Percentiles rank a stretch among this genome's conserved stretches.
phyloP scores from a whole-genome alignment of 176 grass and related monocot genomes.

The Poa pratensis region DNA sequence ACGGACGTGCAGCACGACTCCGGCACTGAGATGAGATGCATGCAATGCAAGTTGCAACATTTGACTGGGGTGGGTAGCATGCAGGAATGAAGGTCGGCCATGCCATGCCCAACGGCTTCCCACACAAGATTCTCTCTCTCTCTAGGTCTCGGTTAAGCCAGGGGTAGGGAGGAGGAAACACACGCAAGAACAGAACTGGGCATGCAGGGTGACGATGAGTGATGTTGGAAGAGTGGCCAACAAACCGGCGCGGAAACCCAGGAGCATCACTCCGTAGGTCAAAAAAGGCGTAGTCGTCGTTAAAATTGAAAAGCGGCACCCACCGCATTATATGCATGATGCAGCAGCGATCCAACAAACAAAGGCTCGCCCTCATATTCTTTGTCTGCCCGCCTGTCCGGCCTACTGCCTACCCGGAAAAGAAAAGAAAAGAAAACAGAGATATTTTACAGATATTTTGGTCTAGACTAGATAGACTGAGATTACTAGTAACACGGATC shows the following conservation, averaged over 20 bases:
- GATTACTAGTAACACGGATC: too few relatives aligned
- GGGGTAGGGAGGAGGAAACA: not conserved
- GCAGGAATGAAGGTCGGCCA: constrained; percentile 26
- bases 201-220: not conserved
- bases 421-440: not conserved
- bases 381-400: not conserved
- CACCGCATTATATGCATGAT: not conserved
- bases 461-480: not conserved
- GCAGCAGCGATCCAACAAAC: not conserved
- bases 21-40: too few relatives aligned
- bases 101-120: constrained; percentile 31
- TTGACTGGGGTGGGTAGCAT: not conserved
- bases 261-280: not conserved
- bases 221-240: constrained; percentile 14
- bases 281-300: not conserved
- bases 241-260: constrained; percentile 16
- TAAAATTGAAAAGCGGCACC: not conserved
- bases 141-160: not conserved
- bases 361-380: not conserved
- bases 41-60: too few relatives aligned
- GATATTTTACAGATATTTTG: not conserved
- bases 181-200: not conserved
- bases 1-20: too few relatives aligned
- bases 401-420: not conserved
- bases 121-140: constrained; percentile 16